phyloP scores from a whole-genome alignment of 2,329 filamentous ascomycete species.

The Stachybotrys chlorohalonatus region DNA sequence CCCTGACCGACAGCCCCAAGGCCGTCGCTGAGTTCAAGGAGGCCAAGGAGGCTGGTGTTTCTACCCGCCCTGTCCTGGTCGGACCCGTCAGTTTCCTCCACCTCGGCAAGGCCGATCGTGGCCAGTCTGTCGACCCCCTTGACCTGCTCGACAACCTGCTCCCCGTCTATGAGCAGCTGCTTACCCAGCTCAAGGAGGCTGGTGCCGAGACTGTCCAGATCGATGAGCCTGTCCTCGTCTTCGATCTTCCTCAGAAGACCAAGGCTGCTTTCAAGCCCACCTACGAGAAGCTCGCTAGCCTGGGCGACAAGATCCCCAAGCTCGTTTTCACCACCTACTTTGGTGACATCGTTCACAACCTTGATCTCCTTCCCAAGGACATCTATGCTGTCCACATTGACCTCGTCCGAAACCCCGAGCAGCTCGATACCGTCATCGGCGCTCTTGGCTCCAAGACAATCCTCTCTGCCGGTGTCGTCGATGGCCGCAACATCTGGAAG shows the following conservation, averaged over 20 bases:
- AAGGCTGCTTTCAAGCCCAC: slow-evolving; percentile 98
- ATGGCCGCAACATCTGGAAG: slow-evolving; percentile 99
- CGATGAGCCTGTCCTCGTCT: slow-evolving; percentile 94
- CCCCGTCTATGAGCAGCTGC: slow-evolving; percentile 88
- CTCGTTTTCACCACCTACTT: slow-evolving; percentile 95
- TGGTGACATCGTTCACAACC: slow-evolving; percentile 98
- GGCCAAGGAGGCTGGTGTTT: slow-evolving; percentile 93
- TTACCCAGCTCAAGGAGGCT: slow-evolving; percentile 87
- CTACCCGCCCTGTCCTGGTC: slow-evolving; percentile 86
- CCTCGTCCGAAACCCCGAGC: slow-evolving; percentile 96
- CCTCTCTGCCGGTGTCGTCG: slow-evolving; percentile 92
- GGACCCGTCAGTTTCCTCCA: slow-evolving; percentile 96
- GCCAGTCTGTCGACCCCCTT: slow-evolving; percentile 86
- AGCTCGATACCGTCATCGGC: slow-evolving; percentile 76
- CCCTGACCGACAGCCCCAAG: slow-evolving; percentile 80
- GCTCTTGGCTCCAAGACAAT: slow-evolving; percentile 82
- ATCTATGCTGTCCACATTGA: slow-evolving; percentile 87
- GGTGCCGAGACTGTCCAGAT: slow-evolving; percentile 97
- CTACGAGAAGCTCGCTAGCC: slow-evolving; percentile 76
- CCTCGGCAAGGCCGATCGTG: slow-evolving; percentile 97
- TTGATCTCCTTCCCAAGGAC: slow-evolving; percentile 73
- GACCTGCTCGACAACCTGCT: slow-evolving; percentile 87
- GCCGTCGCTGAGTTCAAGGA: slow-evolving; percentile 90
- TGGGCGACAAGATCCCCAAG: slow-evolving; percentile 76
- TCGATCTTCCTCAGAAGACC: slow-evolving; percentile 80